Evolutionary conservation across 116 monocot genomes (phyloP).

Genomic region (Zostera marina): DNA sequence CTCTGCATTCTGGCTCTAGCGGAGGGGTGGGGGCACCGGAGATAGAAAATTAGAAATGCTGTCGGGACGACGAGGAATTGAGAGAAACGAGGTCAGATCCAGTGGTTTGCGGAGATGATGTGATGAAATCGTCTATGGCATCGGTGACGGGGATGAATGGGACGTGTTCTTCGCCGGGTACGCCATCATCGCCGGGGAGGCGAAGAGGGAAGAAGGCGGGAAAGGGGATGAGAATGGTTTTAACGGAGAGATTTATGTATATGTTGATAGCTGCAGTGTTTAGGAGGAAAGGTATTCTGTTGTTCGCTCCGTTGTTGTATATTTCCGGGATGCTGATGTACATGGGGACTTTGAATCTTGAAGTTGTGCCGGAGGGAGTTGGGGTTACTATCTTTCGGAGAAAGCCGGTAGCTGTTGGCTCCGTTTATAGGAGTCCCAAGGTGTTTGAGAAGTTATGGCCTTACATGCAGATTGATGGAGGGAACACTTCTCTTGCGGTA

Average conservation of each 20-base stretch:
- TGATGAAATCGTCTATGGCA: neutral
- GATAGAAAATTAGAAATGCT: no score
- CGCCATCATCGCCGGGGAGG: constrained; percentile 2
- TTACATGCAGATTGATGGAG: constrained; percentile 30
- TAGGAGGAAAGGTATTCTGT: constrained; percentile 41
- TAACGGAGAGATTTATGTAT: constrained; percentile 14
- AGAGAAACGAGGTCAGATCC: neutral
- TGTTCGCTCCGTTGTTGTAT: constrained; percentile 56
- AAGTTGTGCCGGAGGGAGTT: constrained; percentile 22
- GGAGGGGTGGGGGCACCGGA: no score
- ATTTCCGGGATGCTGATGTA: constrained; percentile 40
- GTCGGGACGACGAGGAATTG: neutral
- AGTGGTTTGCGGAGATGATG: neutral
- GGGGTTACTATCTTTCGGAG: constrained; percentile 28
- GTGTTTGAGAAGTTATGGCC: constrained; percentile 66
- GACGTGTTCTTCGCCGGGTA: constrained; percentile 1
- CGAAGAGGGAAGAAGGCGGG: constrained; percentile 3
- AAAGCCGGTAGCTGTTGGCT: constrained; percentile 25
- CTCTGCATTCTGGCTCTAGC: no score
- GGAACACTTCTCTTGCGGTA: constrained; percentile 51
- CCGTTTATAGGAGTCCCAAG: constrained; percentile 54
- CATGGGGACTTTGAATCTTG: constrained; percentile 31
- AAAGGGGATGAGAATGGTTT: constrained; percentile 1
- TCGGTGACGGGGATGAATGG: constrained; percentile 3
- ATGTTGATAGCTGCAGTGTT: constrained; percentile 25